These are phyloP conservation scores for Diaporthe vexans DNA, from an alignment of 2,329 filamentous ascomycete species.

Conservation along the genomic window DNA sequence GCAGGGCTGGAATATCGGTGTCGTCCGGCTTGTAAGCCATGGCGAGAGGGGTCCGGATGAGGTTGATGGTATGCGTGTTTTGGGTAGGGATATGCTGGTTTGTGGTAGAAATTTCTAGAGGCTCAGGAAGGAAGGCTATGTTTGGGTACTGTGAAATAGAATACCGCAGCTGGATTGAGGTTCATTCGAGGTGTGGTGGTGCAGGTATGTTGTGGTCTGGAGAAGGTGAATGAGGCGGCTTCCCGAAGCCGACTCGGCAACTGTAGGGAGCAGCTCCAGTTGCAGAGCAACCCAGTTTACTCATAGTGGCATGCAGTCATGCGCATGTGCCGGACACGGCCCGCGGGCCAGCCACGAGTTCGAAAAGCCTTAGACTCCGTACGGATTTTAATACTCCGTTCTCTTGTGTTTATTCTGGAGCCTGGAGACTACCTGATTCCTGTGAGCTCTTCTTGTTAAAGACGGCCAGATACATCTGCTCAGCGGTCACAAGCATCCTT, in stretches of 20 bases:
- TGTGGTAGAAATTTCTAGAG: slow-evolving; percentile 9
- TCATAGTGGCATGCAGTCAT: not conserved
- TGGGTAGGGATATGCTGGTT: not conserved
- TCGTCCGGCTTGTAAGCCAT: slow-evolving; percentile 49
- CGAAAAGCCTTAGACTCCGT: no score
- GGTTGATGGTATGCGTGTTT: not conserved
- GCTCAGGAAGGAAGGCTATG: not conserved
- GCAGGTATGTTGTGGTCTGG: slow-evolving; percentile 13
- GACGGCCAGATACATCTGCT: not conserved
- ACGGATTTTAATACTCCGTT: not conserved
- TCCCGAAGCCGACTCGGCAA: slow-evolving; percentile 26
- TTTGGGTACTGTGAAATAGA: not conserved
- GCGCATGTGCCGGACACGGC: not conserved
- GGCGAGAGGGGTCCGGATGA: slow-evolving; percentile 38
- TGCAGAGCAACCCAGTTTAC: not conserved
- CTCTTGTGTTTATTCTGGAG: not conserved
- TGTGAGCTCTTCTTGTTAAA: not conserved
- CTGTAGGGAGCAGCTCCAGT: slow-evolving; percentile 2
- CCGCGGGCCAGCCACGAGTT: not conserved
- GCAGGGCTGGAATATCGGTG: slow-evolving; percentile 66
- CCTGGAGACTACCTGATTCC: not conserved
- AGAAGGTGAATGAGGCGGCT: slow-evolving; percentile 8
- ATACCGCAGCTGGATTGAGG: not conserved
- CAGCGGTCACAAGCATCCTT: no score
- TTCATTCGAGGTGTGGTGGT: not conserved